Evolutionary conservation across 179 eudicot species (phyloP), one percentile per base, ranked within the genome.

Genomic region (Camellia oleifera): DNA sequence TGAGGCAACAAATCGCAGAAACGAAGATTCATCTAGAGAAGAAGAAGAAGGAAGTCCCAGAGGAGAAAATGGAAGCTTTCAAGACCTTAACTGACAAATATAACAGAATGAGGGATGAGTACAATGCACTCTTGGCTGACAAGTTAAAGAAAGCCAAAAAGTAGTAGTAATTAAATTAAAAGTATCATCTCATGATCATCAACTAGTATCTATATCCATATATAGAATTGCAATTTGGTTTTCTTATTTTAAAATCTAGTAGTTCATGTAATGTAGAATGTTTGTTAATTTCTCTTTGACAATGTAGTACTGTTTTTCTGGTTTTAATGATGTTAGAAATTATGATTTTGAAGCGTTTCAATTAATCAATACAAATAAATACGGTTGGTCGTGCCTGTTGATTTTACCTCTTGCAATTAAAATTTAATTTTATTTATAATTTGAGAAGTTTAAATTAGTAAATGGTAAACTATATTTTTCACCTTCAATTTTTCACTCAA

Each of bases 1-100:
- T 86, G 48, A 84, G 81, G 79, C 58, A 9, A 23, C 82, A 88
- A 81, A 88, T 84, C 3, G 69, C 87, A 40, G 85, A 81, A 13
- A 62, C 72, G 4, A 81, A 86, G 69, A 20, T 26, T 1, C 81
- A 72, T 10, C 32, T 86, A 72, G 80, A 81, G 70, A 61, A 62
- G 44, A 80, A 76, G 69, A 82, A 75, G 78, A 77, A 78, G 46
- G 80, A 71, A 8, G 72, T 77, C 72, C 62, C 77, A 63, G 80
- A 60, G 45, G 84, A 79, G 60, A 86, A 82, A 76, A 79, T 66
- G 23, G 82, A 81, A 62, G 73, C n/a, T 5, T 84, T 88, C 20
- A 82, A 20, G 44, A 53, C 45, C 40, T 67, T 86, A 4, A 79
- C 75, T 72, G 78, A 84, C 44, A 78, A 77, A 50, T 88, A 86